Evolutionary conservation across 2,329 filamentous ascomycete genomes (phyloP).

Genomic region (Aureobasidium sp.): DNA sequence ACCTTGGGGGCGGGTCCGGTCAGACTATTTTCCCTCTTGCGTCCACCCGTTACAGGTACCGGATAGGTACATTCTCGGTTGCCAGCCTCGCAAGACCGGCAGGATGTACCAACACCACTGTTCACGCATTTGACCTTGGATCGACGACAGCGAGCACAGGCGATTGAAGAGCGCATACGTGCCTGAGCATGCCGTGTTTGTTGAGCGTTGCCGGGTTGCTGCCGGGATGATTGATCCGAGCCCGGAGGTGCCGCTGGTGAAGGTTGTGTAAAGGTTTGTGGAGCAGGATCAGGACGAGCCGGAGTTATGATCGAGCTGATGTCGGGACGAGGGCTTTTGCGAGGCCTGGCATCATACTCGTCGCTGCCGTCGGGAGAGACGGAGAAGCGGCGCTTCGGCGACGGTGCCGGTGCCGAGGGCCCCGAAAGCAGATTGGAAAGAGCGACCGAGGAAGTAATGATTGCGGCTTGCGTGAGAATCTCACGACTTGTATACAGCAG

Average conservation of each 20-base stretch:
- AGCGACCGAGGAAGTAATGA: conserved; percentile 15
- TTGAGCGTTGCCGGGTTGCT: background rate
- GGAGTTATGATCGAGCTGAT: background rate
- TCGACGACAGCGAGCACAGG: conserved; percentile 66
- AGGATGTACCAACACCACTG: conserved; percentile 61
- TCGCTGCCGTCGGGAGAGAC: conserved; percentile 12
- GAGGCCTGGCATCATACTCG: conserved; percentile 9
- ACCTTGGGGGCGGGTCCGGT: conserved; percentile 2
- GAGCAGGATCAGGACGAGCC: background rate
- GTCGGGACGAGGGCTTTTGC: conserved; percentile 12
- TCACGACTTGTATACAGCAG: conserved; percentile 12
- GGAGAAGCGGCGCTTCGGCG: conserved; percentile 13
- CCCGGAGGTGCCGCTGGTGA: background rate
- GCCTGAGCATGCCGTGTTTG: conserved; percentile 14
- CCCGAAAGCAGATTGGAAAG: conserved; percentile 14
- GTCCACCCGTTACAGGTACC: conserved; percentile 37
- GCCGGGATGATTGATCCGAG: background rate
- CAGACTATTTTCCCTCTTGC: conserved; percentile 15
- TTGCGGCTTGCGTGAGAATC: conserved; percentile 13
- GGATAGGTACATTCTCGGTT: conserved; percentile 69
- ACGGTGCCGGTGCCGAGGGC: conserved; percentile 6
- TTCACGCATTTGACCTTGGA: conserved; percentile 88
- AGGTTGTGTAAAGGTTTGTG: background rate
- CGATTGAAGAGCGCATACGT: conserved; percentile 69
- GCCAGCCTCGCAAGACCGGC: conserved; percentile 65